Base-by-base conservation (phyloP, 1,139 yeast species). In the Saccharomyces uvarum region DNA sequence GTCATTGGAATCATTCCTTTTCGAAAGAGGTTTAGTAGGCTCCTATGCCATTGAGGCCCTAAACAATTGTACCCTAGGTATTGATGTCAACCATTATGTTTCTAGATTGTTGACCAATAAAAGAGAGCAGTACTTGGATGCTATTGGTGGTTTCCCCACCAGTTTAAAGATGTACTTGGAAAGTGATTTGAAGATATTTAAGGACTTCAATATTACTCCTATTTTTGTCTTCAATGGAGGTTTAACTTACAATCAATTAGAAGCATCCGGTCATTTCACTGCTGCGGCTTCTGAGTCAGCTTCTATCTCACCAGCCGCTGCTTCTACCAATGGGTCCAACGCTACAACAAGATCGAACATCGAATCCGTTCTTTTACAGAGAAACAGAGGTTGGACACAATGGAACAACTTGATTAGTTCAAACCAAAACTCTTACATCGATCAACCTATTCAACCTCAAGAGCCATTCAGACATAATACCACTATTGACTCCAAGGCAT, bases 81-180 rank as follows among this genome's bases (percentile, higher is more conserved):
- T 90, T 51, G 97, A 90, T 67, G 95, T 86, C 21, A 88, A 84
- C 61, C 90, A 88, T 67, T 88, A 88, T 64, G 72, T 87, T 50
- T 75, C 85, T 42, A 73, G 88, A 56, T 75, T 86, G 50, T 73
- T 86, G 58, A 78, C 84, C 5, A 76, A 75, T 60, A 84, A 83
- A 60, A 82, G 82, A 56, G 96, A 88, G 63, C 87, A 87, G 53
- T 80, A 80, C 59, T 73, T 84, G 51, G 87, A 86, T 51, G 96
- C 95, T 4, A 79, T 87, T 59, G 96, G 96, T 7, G 96, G 96
- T 0, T 79, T 86, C 54, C 96, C 97, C 1, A 70, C 80, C 47
- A 80, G 88, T 1, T 72, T 90, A 59, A 77, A 76, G 57, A 77
- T 75, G 58, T 77, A 77, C 62, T 74, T 89, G 51, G 82, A 82